phyloP scores from a whole-genome alignment of 495 filamentous ascomycete species.

The Melanomma pulvis-pyrius region DNA sequence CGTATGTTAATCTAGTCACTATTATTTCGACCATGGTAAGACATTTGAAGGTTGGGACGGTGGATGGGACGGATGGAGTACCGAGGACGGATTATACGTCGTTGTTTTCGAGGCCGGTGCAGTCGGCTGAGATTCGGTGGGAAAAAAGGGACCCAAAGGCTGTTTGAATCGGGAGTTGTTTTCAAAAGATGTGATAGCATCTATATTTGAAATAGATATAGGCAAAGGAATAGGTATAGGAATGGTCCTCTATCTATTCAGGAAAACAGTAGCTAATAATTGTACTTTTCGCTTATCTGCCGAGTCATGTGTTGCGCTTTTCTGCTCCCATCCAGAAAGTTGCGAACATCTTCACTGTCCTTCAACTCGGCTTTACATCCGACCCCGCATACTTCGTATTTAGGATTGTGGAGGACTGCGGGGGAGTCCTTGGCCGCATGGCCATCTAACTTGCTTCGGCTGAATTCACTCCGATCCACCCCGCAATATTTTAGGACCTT shows the following conservation, averaged over 20 bases:
- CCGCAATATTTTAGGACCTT: not conserved
- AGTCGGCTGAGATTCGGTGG: constrained; percentile 1
- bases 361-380: not conserved
- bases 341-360: too few relatives aligned
- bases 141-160: not conserved
- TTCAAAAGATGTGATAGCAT: not conserved
- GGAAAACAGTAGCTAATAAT: too few relatives aligned
- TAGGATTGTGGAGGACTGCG: not conserved
- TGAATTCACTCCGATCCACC: not conserved
- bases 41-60: constrained; percentile 50
- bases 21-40: constrained; percentile 55
- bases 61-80: constrained; percentile 42
- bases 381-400: not conserved
- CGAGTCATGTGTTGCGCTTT: too few relatives aligned
- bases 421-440: not conserved
- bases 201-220: not conserved
- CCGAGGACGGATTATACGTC: constrained; percentile 50
- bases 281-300: too few relatives aligned
- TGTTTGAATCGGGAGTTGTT: not conserved
- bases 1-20: constrained; percentile 56
- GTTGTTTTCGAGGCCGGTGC: not conserved
- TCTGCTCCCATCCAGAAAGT: too few relatives aligned
- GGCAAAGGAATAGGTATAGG: too few relatives aligned
- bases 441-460: not conserved
- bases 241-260: too few relatives aligned